Conservation (phyloP, 805 yeast species). For the Ogataea thermomethanolica region DNA sequence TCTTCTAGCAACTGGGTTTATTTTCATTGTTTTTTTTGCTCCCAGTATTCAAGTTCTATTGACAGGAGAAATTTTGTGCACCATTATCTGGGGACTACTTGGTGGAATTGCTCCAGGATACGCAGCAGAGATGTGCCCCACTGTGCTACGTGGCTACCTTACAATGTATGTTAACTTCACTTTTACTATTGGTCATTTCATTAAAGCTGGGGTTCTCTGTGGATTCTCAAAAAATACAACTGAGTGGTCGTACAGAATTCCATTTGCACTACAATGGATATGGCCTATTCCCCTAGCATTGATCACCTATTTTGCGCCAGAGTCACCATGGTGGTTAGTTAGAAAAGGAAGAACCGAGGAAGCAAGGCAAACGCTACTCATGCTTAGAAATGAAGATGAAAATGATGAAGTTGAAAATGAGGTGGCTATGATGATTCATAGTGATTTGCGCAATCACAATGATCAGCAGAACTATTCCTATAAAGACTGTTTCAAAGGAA, state of each 20-base stretch:
- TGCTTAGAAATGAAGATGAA: conserved; percentile 19
- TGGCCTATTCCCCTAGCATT: conserved; percentile 51
- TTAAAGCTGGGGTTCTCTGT: conserved; percentile 49
- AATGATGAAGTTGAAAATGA: conserved; percentile 14
- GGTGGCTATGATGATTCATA: conserved; percentile 8
- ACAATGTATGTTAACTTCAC: conserved; percentile 49
- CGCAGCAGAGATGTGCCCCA: conserved; percentile 57
- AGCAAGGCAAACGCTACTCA: conserved; percentile 32
- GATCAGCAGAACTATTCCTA: conserved; percentile 7
- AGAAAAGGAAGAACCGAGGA: conserved; percentile 38
- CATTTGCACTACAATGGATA: conserved; percentile 59
- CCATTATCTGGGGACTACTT: conserved; percentile 55
- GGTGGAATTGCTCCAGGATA: conserved; percentile 50
- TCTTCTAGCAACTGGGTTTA: conserved; percentile 32
- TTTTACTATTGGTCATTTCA: conserved; percentile 56
- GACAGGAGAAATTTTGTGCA: conserved; percentile 42
- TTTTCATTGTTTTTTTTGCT: conserved; percentile 42
- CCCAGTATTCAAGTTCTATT: conserved; percentile 36
- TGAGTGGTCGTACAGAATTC: conserved; percentile 46
- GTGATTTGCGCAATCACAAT: too few relatives aligned
- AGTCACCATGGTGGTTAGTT: conserved; percentile 56
- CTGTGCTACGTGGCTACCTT: conserved; percentile 44
- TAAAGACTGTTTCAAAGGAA: conserved; percentile 47
- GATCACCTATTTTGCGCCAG: conserved; percentile 47
- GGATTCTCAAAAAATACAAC: conserved; percentile 5